Conservation (phyloP, 2,329 filamentous ascomycete genomes). For the Domatiomyces globalis region DNA sequence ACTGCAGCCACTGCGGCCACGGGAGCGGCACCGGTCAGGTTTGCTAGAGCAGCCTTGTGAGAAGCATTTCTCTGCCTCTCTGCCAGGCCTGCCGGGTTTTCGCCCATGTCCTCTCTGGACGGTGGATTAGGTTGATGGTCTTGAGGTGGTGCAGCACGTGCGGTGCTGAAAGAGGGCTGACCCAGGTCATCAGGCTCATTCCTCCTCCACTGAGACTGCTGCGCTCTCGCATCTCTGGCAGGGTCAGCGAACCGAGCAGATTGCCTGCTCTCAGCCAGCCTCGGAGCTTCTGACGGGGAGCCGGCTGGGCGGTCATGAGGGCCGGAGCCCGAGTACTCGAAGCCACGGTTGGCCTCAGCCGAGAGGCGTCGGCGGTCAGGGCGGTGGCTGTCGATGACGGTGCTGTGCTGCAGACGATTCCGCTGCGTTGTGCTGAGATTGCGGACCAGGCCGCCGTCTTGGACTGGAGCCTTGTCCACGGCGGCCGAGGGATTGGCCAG, state of each 20-base stretch:
- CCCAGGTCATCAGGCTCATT: no score
- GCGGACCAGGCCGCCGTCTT: slow-evolving; percentile 22
- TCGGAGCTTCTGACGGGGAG: not conserved
- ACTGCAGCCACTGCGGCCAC: not conserved
- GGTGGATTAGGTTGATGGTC: not conserved
- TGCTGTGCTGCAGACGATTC: slow-evolving; percentile 24
- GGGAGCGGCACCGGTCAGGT: slow-evolving; percentile 11
- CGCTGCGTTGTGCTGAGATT: slow-evolving; percentile 24
- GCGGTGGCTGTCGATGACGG: slow-evolving; percentile 19
- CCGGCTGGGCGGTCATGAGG: no score
- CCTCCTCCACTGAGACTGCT: not conserved
- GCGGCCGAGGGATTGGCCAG: slow-evolving; percentile 2
- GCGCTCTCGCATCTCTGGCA: not conserved
- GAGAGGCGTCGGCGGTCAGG: slow-evolving; percentile 14
- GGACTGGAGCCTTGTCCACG: slow-evolving; percentile 8
- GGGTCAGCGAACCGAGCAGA: not conserved
- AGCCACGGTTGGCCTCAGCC: slow-evolving; percentile 13
- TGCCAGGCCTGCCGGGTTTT: slow-evolving; percentile 1
- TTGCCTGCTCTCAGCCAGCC: not conserved
- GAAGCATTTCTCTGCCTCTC: slow-evolving; percentile 16
- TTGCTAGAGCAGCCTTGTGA: slow-evolving; percentile 17
- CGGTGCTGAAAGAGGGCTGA: not conserved
- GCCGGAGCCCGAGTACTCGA: slow-evolving; percentile 14
- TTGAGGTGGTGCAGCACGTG: not conserved
- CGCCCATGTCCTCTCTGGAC: not conserved